A percentile compares a stretch with the other conserved stretches of the same genome.
These are phyloP conservation scores for Auricularia sp. DNA, from an alignment of 768 basidiomycete species.

Conservation along the genomic window DNA sequence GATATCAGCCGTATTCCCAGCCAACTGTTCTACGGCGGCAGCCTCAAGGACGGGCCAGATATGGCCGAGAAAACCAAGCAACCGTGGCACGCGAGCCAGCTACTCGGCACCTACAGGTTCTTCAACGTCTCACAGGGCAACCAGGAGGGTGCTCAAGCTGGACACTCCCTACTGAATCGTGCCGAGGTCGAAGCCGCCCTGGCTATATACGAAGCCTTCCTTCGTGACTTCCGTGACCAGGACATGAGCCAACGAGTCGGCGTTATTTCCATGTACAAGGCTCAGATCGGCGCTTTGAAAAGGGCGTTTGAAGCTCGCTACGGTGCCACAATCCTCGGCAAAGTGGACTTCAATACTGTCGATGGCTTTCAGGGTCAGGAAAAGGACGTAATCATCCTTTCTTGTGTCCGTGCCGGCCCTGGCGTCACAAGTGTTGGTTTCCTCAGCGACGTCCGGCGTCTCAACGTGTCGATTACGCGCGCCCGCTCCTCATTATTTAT, in stretches of 20 bases:
- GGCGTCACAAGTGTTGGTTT: conserved; percentile 80
- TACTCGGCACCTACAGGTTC: conserved; percentile 83
- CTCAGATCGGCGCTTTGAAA: conserved; percentile 70
- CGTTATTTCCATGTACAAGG: conserved; percentile 90
- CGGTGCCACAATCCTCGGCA: conserved; percentile 55
- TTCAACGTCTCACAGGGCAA: conserved; percentile 64
- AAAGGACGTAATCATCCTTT: conserved; percentile 95
- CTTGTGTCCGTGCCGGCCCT: conserved; percentile 89
- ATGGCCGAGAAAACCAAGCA: conserved; percentile 77
- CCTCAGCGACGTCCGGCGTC: conserved; percentile 77
- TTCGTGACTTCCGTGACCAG: conserved; percentile 45
- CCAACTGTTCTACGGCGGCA: conserved; percentile 71
- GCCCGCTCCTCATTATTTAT: conserved; percentile 91
- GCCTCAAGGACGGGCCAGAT: conserved; percentile 73
- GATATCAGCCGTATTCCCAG: conserved; percentile 88
- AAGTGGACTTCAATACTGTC: conserved; percentile 91
- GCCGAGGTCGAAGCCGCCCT: conserved; percentile 67
- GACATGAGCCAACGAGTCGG: conserved; percentile 49
- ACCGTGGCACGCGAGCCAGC: conserved; percentile 72
- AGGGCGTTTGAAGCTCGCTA: conserved; percentile 60
- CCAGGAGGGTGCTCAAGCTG: conserved; percentile 45
- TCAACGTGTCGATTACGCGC: conserved; percentile 99
- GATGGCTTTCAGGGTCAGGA: conserved; percentile 99
- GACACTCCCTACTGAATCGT: conserved; percentile 67
- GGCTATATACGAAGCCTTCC: conserved; percentile 62